These are phyloP conservation scores for Sechiopsis laciniata DNA, from an alignment of 306 rosid genomes.

Conservation along the genomic window DNA sequence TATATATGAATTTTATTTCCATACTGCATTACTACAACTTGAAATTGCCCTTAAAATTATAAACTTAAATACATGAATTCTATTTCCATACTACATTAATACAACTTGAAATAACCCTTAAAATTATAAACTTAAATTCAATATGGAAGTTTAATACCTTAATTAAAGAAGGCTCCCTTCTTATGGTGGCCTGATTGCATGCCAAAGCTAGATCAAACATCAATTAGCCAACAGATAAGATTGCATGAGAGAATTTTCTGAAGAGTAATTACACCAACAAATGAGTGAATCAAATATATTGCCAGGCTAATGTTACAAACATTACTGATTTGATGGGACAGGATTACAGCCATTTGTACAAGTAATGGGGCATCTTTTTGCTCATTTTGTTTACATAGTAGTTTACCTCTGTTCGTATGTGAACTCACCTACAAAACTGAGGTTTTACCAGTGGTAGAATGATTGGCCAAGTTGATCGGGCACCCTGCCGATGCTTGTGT, in stretches of 20 bases:
- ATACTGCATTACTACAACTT: too few relatives aligned
- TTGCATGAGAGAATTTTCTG: background rate
- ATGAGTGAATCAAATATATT: constrained; percentile 19
- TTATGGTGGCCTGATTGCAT: background rate
- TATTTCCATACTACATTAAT: too few relatives aligned
- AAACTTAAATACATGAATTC: too few relatives aligned
- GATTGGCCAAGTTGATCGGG: constrained; percentile 16
- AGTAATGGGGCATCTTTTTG: constrained; percentile 12
- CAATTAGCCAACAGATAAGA: background rate
- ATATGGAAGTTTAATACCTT: background rate
- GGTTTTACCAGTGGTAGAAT: constrained; percentile 4
- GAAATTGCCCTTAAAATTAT: too few relatives aligned
- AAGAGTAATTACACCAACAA: background rate
- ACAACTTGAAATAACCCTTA: background rate
- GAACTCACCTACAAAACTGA: constrained; percentile 14
- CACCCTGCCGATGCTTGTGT: background rate
- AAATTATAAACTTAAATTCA: background rate
- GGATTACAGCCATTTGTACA: constrained; percentile 21
- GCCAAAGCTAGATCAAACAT: background rate
- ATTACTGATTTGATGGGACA: background rate
- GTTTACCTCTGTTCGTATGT: constrained; percentile 13
- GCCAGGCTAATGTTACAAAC: constrained; percentile 16
- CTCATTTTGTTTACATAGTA: constrained; percentile 9
- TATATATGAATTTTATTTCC: too few relatives aligned
- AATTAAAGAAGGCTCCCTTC: background rate